Evolutionary conservation across 257 asterid species (phyloP).

Genomic region (Mentha longifolia): DNA sequence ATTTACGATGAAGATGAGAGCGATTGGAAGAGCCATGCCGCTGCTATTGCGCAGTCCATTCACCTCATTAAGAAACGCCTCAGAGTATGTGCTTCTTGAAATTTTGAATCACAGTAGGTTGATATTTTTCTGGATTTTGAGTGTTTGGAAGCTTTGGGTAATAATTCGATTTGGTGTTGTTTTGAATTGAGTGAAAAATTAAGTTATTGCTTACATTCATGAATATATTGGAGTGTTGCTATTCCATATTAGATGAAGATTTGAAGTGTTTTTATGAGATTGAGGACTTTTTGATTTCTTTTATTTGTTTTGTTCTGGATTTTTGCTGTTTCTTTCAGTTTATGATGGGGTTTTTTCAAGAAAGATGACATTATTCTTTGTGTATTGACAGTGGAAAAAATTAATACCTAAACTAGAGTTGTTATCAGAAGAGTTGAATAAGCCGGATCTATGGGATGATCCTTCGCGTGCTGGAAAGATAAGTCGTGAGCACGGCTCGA

Average conservation of each 20-base stretch:
- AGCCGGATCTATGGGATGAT: constrained; percentile 90
- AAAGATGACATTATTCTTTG: constrained; percentile 22
- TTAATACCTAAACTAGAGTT: constrained; percentile 55
- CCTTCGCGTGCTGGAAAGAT: constrained; percentile 84
- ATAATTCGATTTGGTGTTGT: constrained; percentile 1
- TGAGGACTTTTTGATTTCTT: background rate
- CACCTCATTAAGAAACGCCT: constrained; percentile 89
- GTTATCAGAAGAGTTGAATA: constrained; percentile 65
- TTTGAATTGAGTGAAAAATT: constrained; percentile 15
- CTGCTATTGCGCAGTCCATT: constrained; percentile 88
- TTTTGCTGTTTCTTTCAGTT: constrained; percentile 10
- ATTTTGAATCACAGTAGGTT: constrained; percentile 5
- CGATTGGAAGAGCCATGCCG: constrained; percentile 92
- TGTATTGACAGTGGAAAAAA: constrained; percentile 69
- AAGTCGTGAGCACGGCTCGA: constrained; percentile 89
- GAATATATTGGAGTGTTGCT: background rate
- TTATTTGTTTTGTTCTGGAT: background rate
- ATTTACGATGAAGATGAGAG: constrained; percentile 70
- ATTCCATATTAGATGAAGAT: background rate
- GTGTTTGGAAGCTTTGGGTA: background rate
- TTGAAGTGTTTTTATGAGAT: background rate
- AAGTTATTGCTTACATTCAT: background rate
- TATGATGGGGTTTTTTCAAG: background rate
- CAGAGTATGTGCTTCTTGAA: constrained; percentile 49
- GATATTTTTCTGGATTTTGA: background rate